These are phyloP conservation scores for Haplosporangium sp. DNA, from an alignment of 371 early-diverging fungal species.

Conservation along the genomic window DNA sequence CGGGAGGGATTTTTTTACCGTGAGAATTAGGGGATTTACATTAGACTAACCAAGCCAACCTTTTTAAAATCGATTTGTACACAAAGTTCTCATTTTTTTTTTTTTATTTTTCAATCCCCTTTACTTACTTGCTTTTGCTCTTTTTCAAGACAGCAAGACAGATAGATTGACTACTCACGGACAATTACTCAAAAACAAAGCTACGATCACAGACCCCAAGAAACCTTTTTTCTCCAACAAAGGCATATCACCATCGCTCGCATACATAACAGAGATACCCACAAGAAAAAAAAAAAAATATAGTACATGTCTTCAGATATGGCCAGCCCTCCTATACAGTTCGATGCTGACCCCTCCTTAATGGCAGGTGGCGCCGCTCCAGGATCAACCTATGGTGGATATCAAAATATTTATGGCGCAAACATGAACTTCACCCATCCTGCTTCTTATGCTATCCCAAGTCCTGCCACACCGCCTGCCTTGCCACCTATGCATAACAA, in stretches of 20 bases:
- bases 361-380: constrained; percentile 33
- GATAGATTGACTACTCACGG: not conserved
- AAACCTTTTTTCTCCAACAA: not conserved
- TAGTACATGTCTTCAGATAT: constrained; percentile 39
- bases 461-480: constrained; percentile 40
- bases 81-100: too few species aligned
- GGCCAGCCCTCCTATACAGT: constrained; percentile 49
- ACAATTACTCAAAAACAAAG: not conserved
- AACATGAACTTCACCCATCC: constrained; percentile 43
- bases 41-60: not conserved
- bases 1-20: constrained; percentile 24
- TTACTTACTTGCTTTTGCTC: constrained; percentile 4
- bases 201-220: not conserved
- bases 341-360: constrained; percentile 34
- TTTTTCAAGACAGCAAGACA: not conserved
- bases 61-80: constrained; percentile 1
- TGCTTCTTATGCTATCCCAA: constrained; percentile 27
- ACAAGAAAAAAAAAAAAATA: not conserved
- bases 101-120: too few species aligned
- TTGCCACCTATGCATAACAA: constrained; percentile 45
- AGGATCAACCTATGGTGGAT: constrained; percentile 32
- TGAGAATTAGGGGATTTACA: constrained; percentile 22
- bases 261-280: not conserved
- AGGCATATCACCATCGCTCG: too few species aligned
- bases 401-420: constrained; percentile 30